Evolutionary conservation across 257 asterid genomes (phyloP).

Genomic region (Fraxinus anomala): DNA sequence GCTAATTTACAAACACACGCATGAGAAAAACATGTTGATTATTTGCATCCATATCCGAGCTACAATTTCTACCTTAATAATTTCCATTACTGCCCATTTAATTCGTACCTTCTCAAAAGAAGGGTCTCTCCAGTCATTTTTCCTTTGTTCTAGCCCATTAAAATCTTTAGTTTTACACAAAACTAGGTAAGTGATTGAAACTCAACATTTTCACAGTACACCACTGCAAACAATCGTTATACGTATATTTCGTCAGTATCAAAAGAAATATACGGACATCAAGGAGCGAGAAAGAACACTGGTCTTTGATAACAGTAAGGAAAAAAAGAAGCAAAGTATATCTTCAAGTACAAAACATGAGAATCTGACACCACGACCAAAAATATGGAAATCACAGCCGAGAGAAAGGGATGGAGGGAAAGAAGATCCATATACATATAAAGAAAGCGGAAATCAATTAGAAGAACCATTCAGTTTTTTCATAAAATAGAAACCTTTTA

Average conservation of each 20-base stretch:
- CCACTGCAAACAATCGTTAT: not conserved
- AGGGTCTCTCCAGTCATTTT: not conserved
- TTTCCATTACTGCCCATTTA: not conserved
- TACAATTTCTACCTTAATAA: not conserved
- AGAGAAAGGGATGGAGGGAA: not conserved
- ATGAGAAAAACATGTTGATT: not conserved
- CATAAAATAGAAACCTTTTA: too few species aligned
- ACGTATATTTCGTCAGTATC: not conserved
- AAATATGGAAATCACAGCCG: not conserved
- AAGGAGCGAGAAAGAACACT: not conserved
- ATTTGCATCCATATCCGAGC: too few species aligned
- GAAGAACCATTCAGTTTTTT: too few species aligned
- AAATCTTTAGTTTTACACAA: not conserved
- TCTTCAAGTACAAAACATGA: not conserved
- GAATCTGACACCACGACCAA: constrained; percentile 25
- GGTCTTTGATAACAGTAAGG: not conserved
- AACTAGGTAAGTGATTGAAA: too few species aligned
- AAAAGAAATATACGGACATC: not conserved
- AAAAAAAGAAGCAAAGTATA: not conserved
- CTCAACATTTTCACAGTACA: constrained; percentile 30
- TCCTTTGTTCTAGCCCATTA: not conserved
- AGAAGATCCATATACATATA: too few species aligned
- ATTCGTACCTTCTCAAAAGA: not conserved
- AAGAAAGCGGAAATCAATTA: too few species aligned
- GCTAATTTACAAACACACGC: too few species aligned